Percentiles rank a stretch among this genome's conserved stretches.
These are phyloP conservation scores for Citrus medica DNA, from an alignment of 345 rosid genomes.

Conservation along the genomic window DNA sequence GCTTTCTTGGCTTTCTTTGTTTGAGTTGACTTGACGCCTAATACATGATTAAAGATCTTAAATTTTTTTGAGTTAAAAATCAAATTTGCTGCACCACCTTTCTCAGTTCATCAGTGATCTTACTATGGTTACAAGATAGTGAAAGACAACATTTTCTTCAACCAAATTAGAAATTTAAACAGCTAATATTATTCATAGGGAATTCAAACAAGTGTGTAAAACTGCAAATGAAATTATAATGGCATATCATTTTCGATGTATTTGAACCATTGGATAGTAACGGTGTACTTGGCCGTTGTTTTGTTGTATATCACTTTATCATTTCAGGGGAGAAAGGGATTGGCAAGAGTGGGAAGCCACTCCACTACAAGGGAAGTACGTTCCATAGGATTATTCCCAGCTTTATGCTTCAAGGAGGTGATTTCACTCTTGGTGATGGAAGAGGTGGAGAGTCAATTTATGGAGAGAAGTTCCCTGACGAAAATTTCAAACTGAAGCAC, in stretches of 20 bases:
- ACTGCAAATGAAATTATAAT: background rate
- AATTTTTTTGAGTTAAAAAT: background rate
- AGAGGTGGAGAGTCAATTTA: constrained; percentile 97
- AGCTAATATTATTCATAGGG: background rate
- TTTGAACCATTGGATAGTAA: too few relatives aligned
- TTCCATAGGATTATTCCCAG: constrained; percentile 97
- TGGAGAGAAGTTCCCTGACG: constrained; percentile 91
- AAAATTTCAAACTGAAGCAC: constrained; percentile 95
- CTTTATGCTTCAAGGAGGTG: constrained; percentile 97
- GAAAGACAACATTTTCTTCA: background rate
- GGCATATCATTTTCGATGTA: background rate
- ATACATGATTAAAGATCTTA: background rate
- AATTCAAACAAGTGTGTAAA: background rate
- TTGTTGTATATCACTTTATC: background rate
- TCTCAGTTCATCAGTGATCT: background rate
- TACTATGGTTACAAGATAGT: background rate
- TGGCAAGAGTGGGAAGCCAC: constrained; percentile 89
- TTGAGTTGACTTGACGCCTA: background rate
- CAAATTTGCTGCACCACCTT: background rate
- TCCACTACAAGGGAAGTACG: constrained; percentile 74
- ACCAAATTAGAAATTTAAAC: background rate
- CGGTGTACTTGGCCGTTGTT: background rate
- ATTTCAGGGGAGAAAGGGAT: constrained; percentile 80
- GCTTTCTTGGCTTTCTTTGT: background rate
- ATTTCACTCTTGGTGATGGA: constrained; percentile 92